Evolutionary conservation across 768 basidiomycete species (phyloP), one percentile per base, ranked within the genome.

Genomic region (Boletus vinaceobasis): DNA sequence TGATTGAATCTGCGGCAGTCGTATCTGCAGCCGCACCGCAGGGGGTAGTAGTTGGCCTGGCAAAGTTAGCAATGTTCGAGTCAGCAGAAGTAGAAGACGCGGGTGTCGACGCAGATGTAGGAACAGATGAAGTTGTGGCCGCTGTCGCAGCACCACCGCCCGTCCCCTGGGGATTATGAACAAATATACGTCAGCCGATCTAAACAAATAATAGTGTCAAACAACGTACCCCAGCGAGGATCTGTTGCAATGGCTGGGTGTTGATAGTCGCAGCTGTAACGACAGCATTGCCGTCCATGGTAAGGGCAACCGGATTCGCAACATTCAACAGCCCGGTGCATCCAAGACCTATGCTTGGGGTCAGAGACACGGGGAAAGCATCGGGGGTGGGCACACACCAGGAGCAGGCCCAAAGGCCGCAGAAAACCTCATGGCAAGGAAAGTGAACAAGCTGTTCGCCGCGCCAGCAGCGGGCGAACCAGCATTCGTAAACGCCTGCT

Each of bases 371-470:
- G 37, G 5, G 11, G 2, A 45, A 23, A 31, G 26, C 14, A 26
- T 21, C 31, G 7, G 7, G n/a, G 32, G 9, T 32, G 15, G 26
- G 42, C 21, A 55, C 61, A 7, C 11, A 68, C 66, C 66, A 13
- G 64, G 64, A 43, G 52, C 53, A 37, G 67, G 67, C 13, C 61
- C 65, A 43, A 67, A 56, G 1, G 67, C 50, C 9, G 40, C 33
- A 2, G 67, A 66, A 40, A 66, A 69, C 43, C 66, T 63, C 66
- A 66, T 64, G 14, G 67, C 61, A n/a, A 67, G 58, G 54, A 67
- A 67, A 13, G 67, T 67, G 44, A 69, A 67, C 43, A 67, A 35
- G 31, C 61, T 67, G 11, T 55, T 67, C 8, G 65, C 66, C 53
- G 13, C 11, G 27, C 38, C 6, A 5, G 67, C 9, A 21, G 66